Evolutionary conservation across 208 protist genomes (phyloP), one percentile per base, ranked within the genome.

Genomic region (Jaenimonas drosophilae): DNA sequence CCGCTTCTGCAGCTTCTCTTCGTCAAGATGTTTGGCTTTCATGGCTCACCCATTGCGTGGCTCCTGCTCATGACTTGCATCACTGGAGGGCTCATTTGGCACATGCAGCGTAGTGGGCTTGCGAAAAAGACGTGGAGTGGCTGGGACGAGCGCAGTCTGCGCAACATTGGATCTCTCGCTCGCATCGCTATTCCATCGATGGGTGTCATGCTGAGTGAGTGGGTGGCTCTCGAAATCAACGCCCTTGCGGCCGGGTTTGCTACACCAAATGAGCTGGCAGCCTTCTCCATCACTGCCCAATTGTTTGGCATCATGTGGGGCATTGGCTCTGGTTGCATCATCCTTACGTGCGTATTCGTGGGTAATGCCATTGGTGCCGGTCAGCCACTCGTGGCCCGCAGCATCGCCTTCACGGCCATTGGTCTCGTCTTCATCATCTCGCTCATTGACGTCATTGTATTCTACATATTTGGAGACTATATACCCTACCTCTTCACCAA

Each of bases 131-230:
- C 76, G 25, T 91, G 83, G 83, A 73, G 70, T 16, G 83, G 83
- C 7, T 86, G 70, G 72, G 67, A 66, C 33, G 29, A 68, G 14
- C 70, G 59, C 40, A 62, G 70, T 39, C 28, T 60, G 32, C 57
- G 74, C 49, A 71, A 85, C 54, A 28, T 85, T 3, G 49, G 44
- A 21, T 49, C 34, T 25, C 60, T 91, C n/a, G 21, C 74, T 11
- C 56, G 44, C 29, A 65, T 91, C 36, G 78, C 83, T 24, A 30
- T 88, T n/a, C 78, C 83, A 11, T 91, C 83, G 0, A 84, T 91
- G 76, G 78, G 67, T 45, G 69, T 91, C 41, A 88, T 87, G 77
- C 51, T 91, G 42, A 81, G 74, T 39, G 76, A 91, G 60, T 91
- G 83, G 83, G 78, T 88, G 1, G 73, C 70, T 38, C 44, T 91